These are phyloP conservation scores for Ceratocystiopsis brevicomis DNA, from an alignment of 2,329 filamentous ascomycete species.

Conservation along the genomic window DNA sequence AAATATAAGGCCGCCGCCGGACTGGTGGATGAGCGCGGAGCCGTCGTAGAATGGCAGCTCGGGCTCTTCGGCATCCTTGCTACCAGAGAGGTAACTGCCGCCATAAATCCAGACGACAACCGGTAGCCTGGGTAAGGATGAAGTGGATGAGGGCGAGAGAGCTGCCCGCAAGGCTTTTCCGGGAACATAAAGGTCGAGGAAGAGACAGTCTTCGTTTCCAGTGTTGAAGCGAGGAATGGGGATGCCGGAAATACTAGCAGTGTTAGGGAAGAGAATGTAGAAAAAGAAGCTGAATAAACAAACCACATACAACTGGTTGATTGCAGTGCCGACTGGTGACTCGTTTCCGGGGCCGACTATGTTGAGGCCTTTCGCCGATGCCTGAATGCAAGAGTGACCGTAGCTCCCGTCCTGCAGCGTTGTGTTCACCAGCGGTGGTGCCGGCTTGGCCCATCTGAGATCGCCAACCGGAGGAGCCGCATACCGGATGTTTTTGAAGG, in stretches of 20 bases:
- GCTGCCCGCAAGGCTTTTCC: conserved; percentile 19
- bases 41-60: conserved; percentile 21
- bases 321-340: conserved; percentile 15
- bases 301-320: conserved; percentile 16
- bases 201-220: conserved; percentile 27
- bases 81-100: conserved; percentile 24
- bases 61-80: conserved; percentile 19
- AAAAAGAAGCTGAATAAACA: too few species aligned
- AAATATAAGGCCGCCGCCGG: conserved; percentile 23
- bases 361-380: conserved; percentile 13
- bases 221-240: conserved; percentile 15
- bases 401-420: conserved; percentile 13
- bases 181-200: conserved; percentile 30
- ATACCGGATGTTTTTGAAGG: conserved; percentile 25
- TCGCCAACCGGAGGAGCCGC: conserved; percentile 23
- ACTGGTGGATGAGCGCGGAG: conserved; percentile 16
- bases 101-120: conserved; percentile 28
- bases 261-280: too few species aligned
- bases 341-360: conserved; percentile 16
- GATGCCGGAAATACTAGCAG: conserved; percentile 14
- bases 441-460: conserved; percentile 23
- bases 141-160: too few species aligned
- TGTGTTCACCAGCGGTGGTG: conserved; percentile 13
- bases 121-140: conserved; percentile 18
- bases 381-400: conserved; percentile 12